Percentiles rank a stretch among this genome's conserved stretches.
These are phyloP conservation scores for Venturia effusa DNA, from an alignment of 2,329 filamentous ascomycete species.

Conservation along the genomic window DNA sequence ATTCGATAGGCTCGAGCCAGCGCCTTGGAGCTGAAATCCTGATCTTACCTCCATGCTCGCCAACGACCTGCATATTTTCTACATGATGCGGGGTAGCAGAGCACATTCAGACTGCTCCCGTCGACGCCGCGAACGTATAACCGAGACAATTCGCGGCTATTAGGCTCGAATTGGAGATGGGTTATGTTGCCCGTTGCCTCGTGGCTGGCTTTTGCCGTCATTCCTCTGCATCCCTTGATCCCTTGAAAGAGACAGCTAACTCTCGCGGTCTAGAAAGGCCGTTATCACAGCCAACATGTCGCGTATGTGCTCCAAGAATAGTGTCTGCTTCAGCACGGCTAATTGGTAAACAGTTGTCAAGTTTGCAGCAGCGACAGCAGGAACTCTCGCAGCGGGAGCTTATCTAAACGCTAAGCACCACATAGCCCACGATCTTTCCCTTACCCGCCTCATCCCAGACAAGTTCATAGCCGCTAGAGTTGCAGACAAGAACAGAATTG, in stretches of 20 bases:
- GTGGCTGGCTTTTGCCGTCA: neutral
- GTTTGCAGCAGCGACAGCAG: conserved; percentile 16
- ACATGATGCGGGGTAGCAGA: neutral
- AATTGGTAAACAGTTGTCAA: neutral
- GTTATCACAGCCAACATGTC: neutral
- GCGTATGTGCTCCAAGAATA: neutral
- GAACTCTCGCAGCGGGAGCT: conserved; percentile 21
- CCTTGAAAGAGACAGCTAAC: neutral
- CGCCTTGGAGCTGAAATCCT: neutral
- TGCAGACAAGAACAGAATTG: neutral
- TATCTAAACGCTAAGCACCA: conserved; percentile 27
- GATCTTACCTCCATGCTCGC: neutral
- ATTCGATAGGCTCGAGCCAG: neutral
- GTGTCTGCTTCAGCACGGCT: neutral
- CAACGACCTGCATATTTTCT: neutral
- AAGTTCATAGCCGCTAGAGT: neutral
- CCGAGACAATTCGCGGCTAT: neutral
- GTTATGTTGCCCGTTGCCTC: neutral
- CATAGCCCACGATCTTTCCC: conserved; percentile 5
- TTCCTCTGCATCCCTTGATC: neutral
- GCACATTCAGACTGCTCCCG: neutral
- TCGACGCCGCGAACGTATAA: neutral
- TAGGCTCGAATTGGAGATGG: neutral
- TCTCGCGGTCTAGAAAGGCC: neutral
- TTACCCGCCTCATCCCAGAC: neutral